These are phyloP conservation scores for Syncephalastrum contaminatum DNA, from an alignment of 371 early-diverging fungal species.

Conservation along the genomic window DNA sequence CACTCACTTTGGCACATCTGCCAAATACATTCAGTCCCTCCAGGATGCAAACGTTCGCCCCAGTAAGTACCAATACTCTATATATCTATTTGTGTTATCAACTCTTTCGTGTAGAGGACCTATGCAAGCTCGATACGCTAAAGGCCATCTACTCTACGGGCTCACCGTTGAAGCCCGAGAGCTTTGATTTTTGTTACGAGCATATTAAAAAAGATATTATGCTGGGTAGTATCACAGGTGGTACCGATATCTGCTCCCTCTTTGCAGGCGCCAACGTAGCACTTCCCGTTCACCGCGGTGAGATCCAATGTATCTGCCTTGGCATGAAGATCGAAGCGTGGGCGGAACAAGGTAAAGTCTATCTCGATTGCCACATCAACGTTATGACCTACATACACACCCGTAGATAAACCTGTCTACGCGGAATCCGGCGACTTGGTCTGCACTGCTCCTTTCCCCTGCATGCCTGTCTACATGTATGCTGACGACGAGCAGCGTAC, in stretches of 20 bases:
- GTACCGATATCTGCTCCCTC: conserved; percentile 95
- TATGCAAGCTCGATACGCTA: conserved; percentile 61
- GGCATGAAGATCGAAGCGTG: conserved; percentile 96
- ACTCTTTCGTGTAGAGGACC: conserved; percentile 25
- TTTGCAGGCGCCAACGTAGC: conserved; percentile 90
- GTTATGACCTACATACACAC: neutral
- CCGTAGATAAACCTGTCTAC: conserved; percentile 63
- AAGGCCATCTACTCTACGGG: conserved; percentile 91
- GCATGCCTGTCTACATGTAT: conserved; percentile 94
- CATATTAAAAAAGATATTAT: conserved; percentile 81
- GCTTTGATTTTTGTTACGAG: conserved; percentile 87
- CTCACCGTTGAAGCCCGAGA: conserved; percentile 89
- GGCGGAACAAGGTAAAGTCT: conserved; percentile 49
- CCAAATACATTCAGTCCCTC: conserved; percentile 92
- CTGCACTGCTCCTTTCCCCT: conserved; percentile 92
- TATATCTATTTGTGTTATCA: neutral
- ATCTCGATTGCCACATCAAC: neutral
- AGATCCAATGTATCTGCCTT: conserved; percentile 89
- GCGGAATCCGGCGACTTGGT: conserved; percentile 89
- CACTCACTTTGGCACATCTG: conserved; percentile 92
- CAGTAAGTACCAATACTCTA: conserved; percentile 26
- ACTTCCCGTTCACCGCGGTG: conserved; percentile 91
- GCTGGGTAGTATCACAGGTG: conserved; percentile 94
- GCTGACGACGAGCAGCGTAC: conserved; percentile 74
- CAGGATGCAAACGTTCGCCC: conserved; percentile 77